These are phyloP conservation scores for Gossypium thurberi DNA, from an alignment of 345 rosid genomes.

Conservation along the genomic window DNA sequence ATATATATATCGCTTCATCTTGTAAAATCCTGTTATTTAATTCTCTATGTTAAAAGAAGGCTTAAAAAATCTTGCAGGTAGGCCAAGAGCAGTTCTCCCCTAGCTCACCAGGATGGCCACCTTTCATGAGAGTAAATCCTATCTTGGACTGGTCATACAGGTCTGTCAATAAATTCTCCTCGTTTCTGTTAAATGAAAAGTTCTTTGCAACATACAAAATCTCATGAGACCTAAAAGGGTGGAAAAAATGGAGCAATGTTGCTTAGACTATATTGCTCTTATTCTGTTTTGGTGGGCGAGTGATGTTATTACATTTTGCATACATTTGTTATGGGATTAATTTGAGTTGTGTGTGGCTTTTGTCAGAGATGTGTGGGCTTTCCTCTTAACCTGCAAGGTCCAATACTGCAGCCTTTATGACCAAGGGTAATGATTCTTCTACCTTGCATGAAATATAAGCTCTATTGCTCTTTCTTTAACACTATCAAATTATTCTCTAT, in stretches of 20 bases:
- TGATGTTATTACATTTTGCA: background rate
- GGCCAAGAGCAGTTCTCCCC: constrained; percentile 99
- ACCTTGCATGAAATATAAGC: constrained; percentile 14
- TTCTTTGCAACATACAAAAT: constrained; percentile 6
- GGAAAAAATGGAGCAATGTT: background rate
- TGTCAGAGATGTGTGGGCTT: constrained; percentile 97
- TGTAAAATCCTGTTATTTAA: background rate
- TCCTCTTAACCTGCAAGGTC: constrained; percentile 82
- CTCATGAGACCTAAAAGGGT: background rate
- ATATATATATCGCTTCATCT: background rate
- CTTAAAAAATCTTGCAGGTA: constrained; percentile 36
- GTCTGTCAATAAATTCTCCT: constrained; percentile 25
- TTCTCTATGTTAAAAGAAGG: constrained; percentile 2
- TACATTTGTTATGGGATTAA: constrained; percentile 9
- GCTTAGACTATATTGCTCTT: background rate
- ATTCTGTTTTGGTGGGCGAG: background rate
- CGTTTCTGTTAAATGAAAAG: background rate
- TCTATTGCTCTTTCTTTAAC: background rate
- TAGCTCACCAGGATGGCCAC: constrained; percentile 98
- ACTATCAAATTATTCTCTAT: background rate
- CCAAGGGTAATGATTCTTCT: constrained; percentile 60
- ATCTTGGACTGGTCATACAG: constrained; percentile 99
- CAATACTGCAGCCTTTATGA: constrained; percentile 96
- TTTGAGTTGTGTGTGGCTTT: constrained; percentile 22
- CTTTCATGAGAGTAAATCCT: constrained; percentile 99